phyloP scores from a whole-genome alignment of 1,284 basidiomycete genomes.

The Leucoagaricus sp. region DNA sequence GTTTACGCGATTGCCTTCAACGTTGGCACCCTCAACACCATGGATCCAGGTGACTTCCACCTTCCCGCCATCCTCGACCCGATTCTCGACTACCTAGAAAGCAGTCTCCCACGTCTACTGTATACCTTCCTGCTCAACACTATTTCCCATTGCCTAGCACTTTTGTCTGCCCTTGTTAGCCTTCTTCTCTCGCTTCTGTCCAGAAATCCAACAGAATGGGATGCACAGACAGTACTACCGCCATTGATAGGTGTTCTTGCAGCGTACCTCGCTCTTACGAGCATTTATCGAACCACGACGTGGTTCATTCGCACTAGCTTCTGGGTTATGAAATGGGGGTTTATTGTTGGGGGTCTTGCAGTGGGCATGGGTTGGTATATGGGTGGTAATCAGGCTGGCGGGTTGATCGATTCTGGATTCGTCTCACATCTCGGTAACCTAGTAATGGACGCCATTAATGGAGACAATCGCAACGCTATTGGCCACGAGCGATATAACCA shows the following conservation, averaged over 20 bases:
- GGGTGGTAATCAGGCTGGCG: conserved; percentile 4
- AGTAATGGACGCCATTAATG: conserved; percentile 47
- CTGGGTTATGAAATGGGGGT: conserved; percentile 77
- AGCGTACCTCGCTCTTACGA: conserved; percentile 72
- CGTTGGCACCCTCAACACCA: not conserved
- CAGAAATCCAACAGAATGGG: conserved; percentile 59
- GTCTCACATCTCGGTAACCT: conserved; percentile 41
- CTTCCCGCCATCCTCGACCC: conserved; percentile 47
- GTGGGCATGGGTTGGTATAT: conserved; percentile 50
- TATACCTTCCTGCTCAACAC: conserved; percentile 53
- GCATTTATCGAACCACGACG: conserved; percentile 71
- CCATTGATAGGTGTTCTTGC: conserved; percentile 71
- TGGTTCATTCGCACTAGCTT: conserved; percentile 69
- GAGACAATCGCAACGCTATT: conserved; percentile 34
- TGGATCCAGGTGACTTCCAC: conserved; percentile 12
- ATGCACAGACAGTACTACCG: conserved; percentile 66
- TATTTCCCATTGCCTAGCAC: conserved; percentile 52
- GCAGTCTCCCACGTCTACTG: conserved; percentile 54
- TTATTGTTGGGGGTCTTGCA: conserved; percentile 52
- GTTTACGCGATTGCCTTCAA: not conserved
- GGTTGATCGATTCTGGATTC: conserved; percentile 18
- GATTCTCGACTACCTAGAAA: conserved; percentile 54
- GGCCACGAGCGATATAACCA: conserved; percentile 28
- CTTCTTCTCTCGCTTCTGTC: conserved; percentile 49
- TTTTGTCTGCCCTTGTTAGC: conserved; percentile 49